Evolutionary conservation across 257 asterid genomes (phyloP), one percentile per base, ranked within the genome.

Genomic region (Nemophila menziesii): DNA sequence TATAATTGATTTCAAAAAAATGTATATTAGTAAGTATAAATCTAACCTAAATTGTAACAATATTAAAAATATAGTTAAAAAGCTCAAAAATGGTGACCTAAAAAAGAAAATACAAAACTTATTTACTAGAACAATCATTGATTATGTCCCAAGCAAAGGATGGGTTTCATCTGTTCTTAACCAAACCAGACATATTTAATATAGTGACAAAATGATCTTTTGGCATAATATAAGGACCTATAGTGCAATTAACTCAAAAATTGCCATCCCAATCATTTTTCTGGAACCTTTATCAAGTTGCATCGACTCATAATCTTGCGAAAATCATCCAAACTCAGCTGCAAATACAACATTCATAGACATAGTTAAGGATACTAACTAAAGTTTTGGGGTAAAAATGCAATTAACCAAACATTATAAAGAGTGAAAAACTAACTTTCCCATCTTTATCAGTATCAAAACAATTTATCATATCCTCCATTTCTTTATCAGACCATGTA

Each of bases 401-500:
- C n/a, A 18, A 33, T 37, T 9, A 3, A 8, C 33, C 21, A 44
- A 0, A 34, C 16, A 22, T 8, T 14, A 40, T 22, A 7, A 18
- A 45, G 26, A 68, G 41, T 14, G n/a, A 44, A 18, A 45, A 16
- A 49, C 53, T 46, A 26, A 82, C 98, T 92, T 76, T 84, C 51
- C 94, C 93, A 62, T 89, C 92, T 49, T 77, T 87, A 70, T 74
- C 77, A 44, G 58, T 63, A 55, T 78, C 94, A 42, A 89, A 84
- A 66, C 69, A 72, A 37, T 37, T 22, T 53, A 89, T 68, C 98
- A 89, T 89, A 46, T 76, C 83, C 15, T 64, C 64, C 46, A 80
- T 43, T 72, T 89, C 94, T 69, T 78, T 71, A 42, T 89, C 85
- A 1, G 92, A 68, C 98, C 98, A 89, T 4, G 73, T 74, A 70